Evolutionary conservation across 176 grass and related monocot species (phyloP).

Genomic region (Thinopyrum elongatum): DNA sequence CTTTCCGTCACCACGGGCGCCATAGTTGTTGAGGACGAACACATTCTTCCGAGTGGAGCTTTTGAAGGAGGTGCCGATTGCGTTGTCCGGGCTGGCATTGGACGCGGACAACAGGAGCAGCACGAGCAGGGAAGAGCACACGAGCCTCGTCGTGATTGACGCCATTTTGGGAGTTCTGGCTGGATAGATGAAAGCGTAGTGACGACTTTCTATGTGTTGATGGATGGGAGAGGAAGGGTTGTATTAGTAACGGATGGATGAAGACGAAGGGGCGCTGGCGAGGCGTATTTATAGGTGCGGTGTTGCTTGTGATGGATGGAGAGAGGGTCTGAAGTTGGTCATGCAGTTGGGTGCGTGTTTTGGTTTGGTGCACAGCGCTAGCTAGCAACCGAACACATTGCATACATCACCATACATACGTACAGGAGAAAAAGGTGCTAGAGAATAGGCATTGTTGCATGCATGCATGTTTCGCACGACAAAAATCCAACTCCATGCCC

Average conservation of each 20-base stretch:
- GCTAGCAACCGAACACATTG: background rate
- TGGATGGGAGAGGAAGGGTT: background rate
- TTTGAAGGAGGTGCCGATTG: background rate
- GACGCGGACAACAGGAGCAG: background rate
- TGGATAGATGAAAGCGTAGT: background rate
- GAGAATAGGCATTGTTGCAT: background rate
- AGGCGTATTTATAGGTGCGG: background rate
- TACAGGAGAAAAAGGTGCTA: background rate
- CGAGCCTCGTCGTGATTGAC: background rate
- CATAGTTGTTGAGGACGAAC: constrained; percentile 54
- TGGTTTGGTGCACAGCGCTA: background rate
- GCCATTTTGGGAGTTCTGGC: background rate
- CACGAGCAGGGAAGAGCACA: background rate
- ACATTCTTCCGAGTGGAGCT: constrained; percentile 3
- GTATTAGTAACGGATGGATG: background rate
- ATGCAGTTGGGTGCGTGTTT: background rate
- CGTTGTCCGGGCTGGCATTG: background rate
- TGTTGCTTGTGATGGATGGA: background rate
- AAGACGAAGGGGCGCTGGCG: background rate
- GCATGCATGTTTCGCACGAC: background rate
- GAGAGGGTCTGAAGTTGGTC: background rate
- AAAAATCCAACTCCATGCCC: background rate
- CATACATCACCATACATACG: background rate
- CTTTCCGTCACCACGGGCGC: constrained; percentile 46
- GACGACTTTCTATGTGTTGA: background rate